Conservation (phyloP, 148 eudicot genomes). For the Vaccinium darrowii region DNA sequence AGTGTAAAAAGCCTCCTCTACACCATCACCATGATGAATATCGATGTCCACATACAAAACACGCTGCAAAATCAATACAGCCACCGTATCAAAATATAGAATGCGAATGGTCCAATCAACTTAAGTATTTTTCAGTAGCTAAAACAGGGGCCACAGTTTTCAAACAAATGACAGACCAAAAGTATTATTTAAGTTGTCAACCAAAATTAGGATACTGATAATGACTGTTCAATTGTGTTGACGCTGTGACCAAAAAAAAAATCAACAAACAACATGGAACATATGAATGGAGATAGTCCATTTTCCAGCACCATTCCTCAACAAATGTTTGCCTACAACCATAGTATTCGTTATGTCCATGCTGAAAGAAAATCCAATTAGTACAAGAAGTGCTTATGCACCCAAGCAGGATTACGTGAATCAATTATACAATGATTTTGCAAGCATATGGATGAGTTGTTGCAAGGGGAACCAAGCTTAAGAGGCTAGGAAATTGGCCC, state of each 20-base stretch:
- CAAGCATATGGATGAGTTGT: neutral
- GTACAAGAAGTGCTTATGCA: neutral
- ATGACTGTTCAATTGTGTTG: neutral
- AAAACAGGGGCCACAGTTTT: neutral
- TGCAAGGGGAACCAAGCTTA: too few species aligned
- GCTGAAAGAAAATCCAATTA: constrained; percentile 7
- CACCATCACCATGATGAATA: constrained; percentile 73
- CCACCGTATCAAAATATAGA: neutral
- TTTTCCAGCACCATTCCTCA: neutral
- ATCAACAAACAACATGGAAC: neutral
- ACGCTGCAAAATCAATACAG: constrained; percentile 40
- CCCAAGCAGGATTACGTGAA: neutral
- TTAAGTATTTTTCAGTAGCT: neutral
- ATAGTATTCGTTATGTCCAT: too few species aligned
- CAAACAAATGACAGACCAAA: neutral
- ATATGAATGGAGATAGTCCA: neutral
- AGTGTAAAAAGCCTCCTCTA: constrained; percentile 72
- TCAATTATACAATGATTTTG: neutral
- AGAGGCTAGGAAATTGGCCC: neutral
- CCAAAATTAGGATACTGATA: neutral
- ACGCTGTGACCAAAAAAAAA: neutral
- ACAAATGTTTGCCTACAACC: neutral
- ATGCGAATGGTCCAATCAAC: neutral
- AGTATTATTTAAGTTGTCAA: neutral
- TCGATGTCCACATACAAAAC: constrained; percentile 71